Base-by-base conservation (phyloP, 768 basidiomycete species). In the Galerina marginata region DNA sequence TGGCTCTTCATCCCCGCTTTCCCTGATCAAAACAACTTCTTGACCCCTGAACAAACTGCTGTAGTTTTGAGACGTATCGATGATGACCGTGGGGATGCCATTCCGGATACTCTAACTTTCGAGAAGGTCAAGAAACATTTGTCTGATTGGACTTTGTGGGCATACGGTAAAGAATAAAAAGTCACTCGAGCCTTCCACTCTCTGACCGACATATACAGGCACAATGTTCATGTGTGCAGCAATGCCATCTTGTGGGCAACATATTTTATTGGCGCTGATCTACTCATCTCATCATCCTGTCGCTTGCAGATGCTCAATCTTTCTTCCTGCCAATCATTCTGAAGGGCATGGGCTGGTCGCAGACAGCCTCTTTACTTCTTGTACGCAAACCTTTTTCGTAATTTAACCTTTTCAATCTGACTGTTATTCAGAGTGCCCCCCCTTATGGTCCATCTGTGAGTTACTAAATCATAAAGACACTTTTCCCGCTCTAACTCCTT, bases 261-360 rank as follows among this genome's bases (percentile, higher is more conserved):
- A 9, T 45, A 15, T 6, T 9, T 25, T 44, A 3, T 52, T 5
- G 44, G 52, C 23, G 33, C 56, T 50, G n/a, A 23, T 7, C 46
- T 12, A 9, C 33, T 11, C 15, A 59, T 33, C 29, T 33, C 29
- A 33, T 7, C 29, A 33, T 5, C 7, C 38, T 58, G 54, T 12
- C 55, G 25, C 16, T 40, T 15, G 33, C 56, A 79, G 77, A 76
- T 65, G 75, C 78, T 7, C 74, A 78, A 61, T 76, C 78, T 20
- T 82, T 80, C 68, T 84, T 83, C 67, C 73, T 81, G 53, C 75
- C 81, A 4, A 76, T 80, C 44, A 82, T 84, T 58, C 69, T 84
- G 37, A 74, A 69, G 46, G 77, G 76, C 33, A 77, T 84, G 75
- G 81, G 83, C 6, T 83, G 77, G 77, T 65, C 69, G 12, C 26